Percentiles rank a stretch among this genome's conserved stretches.
phyloP scores from a whole-genome alignment of 495 filamentous ascomycete genomes.

The Neurospora sp. region DNA sequence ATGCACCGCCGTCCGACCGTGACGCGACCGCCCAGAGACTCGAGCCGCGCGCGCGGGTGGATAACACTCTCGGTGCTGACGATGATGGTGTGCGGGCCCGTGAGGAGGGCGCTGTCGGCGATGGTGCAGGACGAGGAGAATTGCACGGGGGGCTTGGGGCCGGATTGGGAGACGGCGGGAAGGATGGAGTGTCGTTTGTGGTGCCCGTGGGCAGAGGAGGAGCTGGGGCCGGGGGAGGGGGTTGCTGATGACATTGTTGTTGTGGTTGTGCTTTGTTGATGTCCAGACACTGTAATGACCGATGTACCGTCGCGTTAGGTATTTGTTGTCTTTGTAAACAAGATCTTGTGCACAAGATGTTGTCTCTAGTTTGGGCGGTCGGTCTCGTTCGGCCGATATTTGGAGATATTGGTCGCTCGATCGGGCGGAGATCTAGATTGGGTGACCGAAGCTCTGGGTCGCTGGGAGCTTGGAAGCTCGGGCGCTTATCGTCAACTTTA shows the following conservation, averaged over 20 bases:
- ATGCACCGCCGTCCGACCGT: conserved; percentile 65
- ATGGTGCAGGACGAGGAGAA: conserved; percentile 63
- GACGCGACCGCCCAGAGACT: conserved; percentile 58
- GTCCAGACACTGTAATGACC: background rate
- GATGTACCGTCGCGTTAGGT: background rate
- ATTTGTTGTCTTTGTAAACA: background rate
- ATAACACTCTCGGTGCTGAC: conserved; percentile 66
- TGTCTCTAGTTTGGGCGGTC: background rate
- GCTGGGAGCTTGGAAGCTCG: background rate
- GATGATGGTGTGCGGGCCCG: conserved; percentile 60
- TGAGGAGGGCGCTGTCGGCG: conserved; percentile 63
- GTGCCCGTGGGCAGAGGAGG: conserved; percentile 6
- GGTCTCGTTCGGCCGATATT: background rate
- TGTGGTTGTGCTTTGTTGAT: background rate
- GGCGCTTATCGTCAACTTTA: background rate
- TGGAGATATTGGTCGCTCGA: background rate
- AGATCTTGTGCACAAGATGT: background rate
- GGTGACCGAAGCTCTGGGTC: background rate
- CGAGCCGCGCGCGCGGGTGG: conserved; percentile 68
- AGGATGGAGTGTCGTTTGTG: conserved; percentile 43
- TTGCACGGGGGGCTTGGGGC: conserved; percentile 55
- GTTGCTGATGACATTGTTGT: conserved; percentile 9
- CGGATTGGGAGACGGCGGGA: conserved; percentile 30
- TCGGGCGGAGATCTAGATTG: background rate
- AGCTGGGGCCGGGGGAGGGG: conserved; percentile 2